Base-by-base conservation (phyloP, 208 protist genomes). In the Trypanosoma mega region DNA sequence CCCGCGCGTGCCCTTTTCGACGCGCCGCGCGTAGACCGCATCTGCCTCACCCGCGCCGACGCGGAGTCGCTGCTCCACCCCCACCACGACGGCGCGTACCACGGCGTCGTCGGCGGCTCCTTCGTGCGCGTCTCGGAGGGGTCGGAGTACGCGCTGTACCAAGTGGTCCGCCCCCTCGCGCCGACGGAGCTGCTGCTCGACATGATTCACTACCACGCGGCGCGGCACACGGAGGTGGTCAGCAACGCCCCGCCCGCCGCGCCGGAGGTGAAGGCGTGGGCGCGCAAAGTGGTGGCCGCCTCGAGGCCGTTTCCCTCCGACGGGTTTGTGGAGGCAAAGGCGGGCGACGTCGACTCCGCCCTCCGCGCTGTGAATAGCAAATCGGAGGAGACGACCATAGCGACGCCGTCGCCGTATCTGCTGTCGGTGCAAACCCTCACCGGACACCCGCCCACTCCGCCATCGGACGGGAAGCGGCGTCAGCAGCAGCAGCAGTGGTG, bases 271-370 rank as follows among this genome's bases (percentile, higher is more conserved):
- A 7, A 23, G 9, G 37, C 30, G 21, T 57, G 7, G 7, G 7
- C 11, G 7, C 6, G 37, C 11, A 29, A 57, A 29, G 45, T 57
- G 51, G 27, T 43, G 7, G 26, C 21, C 11, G 51, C 20, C 21
- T 12, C 18, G 21, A 26, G 11, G 27, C 37, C 20, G 24, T 23
- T 46, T 14, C 27, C 7, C 14, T 43, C 20, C 8, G 18, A n/a
- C n/a, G n/a, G n/a, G n/a, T 45, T 57, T 37, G 9, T 44, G 7
- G 51, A 44, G 30, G 51, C 51, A 16, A 57, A 57, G 20, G 11
- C 14, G 20, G 11, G 8, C 14, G 51, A 57, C 30, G 20, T 57
- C 11, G 20, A 26, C 20, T 29, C 21, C 37, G 51, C 51, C 8
- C 30, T 52, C 16, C 47, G 47, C 47, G 34, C 47, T n/a, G 47